Evolutionary conservation across 495 filamentous ascomycete genomes (phyloP).

Genomic region (Halenospora varia): DNA sequence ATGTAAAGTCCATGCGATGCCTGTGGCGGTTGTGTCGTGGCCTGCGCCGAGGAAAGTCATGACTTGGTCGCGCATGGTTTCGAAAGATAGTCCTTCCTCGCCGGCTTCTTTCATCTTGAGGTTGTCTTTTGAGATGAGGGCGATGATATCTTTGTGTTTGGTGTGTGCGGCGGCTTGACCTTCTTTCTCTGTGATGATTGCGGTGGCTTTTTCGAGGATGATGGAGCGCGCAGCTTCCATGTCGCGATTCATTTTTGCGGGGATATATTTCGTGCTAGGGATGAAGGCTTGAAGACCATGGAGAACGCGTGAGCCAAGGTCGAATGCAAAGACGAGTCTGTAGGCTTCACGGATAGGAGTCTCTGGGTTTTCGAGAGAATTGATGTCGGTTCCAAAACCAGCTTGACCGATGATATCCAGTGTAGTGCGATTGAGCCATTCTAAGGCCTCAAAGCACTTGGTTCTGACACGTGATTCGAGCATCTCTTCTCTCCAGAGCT

Average conservation of each 20-base stretch:
- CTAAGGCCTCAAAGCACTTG: constrained; percentile 55
- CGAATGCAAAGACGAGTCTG: constrained; percentile 46
- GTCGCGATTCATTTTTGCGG: constrained; percentile 61
- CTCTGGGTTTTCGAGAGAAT: constrained; percentile 57
- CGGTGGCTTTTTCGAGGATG: constrained; percentile 58
- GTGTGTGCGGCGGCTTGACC: constrained; percentile 44
- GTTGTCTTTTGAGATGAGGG: constrained; percentile 61
- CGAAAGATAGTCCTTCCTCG: constrained; percentile 64
- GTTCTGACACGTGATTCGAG: constrained; percentile 42
- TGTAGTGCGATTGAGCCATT: constrained; percentile 69
- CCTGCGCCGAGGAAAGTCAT: constrained; percentile 94
- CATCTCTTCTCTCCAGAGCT: constrained; percentile 33
- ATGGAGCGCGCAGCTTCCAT: constrained; percentile 46
- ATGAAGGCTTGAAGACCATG: constrained; percentile 44
- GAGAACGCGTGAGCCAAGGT: constrained; percentile 38
- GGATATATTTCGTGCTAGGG: constrained; percentile 43
- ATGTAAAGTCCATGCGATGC: constrained; percentile 52
- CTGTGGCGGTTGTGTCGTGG: constrained; percentile 64
- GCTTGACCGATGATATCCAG: constrained; percentile 84
- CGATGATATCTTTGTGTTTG: constrained; percentile 59
- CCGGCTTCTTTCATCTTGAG: constrained; percentile 57
- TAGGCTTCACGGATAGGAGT: constrained; percentile 67
- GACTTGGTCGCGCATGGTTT: constrained; percentile 59
- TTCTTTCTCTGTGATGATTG: constrained; percentile 66
- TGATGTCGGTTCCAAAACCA: constrained; percentile 76